phyloP scores from a whole-genome alignment of 257 asterid species.

The Orobanche coerulescens region DNA sequence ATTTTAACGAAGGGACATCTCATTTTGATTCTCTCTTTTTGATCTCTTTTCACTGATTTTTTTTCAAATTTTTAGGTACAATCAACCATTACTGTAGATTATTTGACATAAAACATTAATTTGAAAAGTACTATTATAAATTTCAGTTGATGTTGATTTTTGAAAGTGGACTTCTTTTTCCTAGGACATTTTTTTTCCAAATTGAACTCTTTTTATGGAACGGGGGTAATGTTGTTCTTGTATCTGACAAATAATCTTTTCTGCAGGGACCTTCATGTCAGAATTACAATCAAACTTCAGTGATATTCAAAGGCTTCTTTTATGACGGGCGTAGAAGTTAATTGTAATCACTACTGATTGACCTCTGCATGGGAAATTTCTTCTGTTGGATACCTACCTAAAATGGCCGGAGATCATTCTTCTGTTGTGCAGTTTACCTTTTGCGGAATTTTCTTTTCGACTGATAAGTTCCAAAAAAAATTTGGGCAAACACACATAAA shows the following conservation, averaged over 20 bases:
- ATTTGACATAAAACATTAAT: no score
- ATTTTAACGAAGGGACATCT: no score
- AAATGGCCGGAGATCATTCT: constrained; percentile 13
- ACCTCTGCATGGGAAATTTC: constrained; percentile 3
- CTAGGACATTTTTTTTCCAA: no score
- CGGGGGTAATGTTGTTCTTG: neutral
- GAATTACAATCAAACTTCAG: constrained; percentile 66
- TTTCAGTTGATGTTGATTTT: no score
- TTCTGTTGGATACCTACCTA: constrained; percentile 17
- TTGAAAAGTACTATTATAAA: no score
- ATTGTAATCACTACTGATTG: neutral
- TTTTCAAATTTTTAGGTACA: no score
- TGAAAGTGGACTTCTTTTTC: no score
- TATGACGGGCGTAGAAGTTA: constrained; percentile 38
- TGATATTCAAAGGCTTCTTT: constrained; percentile 67
- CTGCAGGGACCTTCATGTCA: constrained; percentile 60
- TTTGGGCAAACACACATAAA: constrained; percentile 17
- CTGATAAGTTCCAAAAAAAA: constrained; percentile 24
- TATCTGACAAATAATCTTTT: constrained; percentile 16
- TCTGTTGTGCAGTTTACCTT: constrained; percentile 26
- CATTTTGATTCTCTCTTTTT: no score
- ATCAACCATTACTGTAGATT: no score
- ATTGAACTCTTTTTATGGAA: no score
- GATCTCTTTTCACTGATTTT: no score
- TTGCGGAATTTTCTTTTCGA: constrained; percentile 9